Conservation (phyloP, 495 filamentous ascomycete genomes). For the Gamarada debralockiae region DNA sequence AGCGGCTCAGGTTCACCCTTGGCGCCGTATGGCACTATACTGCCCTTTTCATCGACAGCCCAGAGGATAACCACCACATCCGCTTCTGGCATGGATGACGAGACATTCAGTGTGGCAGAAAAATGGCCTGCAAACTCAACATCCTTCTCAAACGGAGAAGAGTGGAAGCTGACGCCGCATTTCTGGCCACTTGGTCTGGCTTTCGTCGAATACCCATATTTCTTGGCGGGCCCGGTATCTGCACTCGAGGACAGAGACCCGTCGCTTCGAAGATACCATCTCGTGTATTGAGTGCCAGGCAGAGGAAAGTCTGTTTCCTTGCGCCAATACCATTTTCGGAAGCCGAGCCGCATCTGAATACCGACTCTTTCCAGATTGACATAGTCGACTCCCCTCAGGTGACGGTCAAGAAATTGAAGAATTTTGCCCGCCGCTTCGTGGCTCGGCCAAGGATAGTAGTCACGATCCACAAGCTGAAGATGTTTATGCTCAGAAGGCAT, state of each 20-base stretch:
- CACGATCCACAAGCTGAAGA: slow-evolving; percentile 1
- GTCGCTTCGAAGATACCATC: not conserved
- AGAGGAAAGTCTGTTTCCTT: slow-evolving; percentile 1
- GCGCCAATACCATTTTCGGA: slow-evolving; percentile 6
- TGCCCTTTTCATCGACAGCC: slow-evolving; percentile 1
- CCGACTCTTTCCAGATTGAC: slow-evolving; percentile 2
- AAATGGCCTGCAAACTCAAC: slow-evolving; percentile 8
- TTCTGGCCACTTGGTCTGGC: not conserved
- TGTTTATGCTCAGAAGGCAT: not conserved
- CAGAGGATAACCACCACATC: slow-evolving; percentile 7
- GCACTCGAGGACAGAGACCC: not conserved
- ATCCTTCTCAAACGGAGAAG: slow-evolving; percentile 3
- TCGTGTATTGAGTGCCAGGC: slow-evolving; percentile 5
- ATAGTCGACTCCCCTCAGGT: slow-evolving; percentile 4
- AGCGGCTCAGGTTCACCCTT: slow-evolving; percentile 5
- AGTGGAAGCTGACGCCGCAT: slow-evolving; percentile 4
- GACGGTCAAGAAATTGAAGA: slow-evolving; percentile 4
- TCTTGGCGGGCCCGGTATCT: not conserved
- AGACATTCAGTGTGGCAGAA: slow-evolving; percentile 2
- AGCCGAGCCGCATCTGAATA: slow-evolving; percentile 7
- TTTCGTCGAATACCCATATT: slow-evolving; percentile 5
- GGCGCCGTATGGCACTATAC: not conserved
- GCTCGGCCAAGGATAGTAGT: slow-evolving; percentile 4
- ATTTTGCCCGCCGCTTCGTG: slow-evolving; percentile 2
- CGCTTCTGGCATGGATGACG: slow-evolving; percentile 4